These are phyloP conservation scores for Fusarium redolens DNA, from an alignment of 2,329 filamentous ascomycete genomes.

Conservation along the genomic window DNA sequence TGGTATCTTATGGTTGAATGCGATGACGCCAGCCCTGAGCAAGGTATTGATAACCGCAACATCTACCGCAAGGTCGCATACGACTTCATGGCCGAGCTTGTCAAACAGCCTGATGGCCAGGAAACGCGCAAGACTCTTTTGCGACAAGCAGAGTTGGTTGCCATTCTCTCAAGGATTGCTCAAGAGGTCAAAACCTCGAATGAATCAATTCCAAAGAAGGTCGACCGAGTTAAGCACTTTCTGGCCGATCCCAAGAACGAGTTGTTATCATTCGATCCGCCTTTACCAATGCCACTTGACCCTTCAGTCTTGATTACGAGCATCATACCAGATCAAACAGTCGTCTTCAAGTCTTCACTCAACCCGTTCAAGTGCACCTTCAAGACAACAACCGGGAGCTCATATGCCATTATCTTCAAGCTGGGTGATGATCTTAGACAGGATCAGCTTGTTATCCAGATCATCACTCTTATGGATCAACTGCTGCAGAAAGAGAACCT, in stretches of 20 bases:
- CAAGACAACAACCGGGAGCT: constrained; percentile 79
- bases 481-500: constrained; percentile 95
- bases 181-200: constrained; percentile 86
- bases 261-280: constrained; percentile 82
- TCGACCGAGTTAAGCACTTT: constrained; percentile 85
- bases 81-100: constrained; percentile 92
- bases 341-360: constrained; percentile 95
- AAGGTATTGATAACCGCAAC: constrained; percentile 79
- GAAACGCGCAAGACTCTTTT: constrained; percentile 81
- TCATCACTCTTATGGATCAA: constrained; percentile 98
- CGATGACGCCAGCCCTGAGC: constrained; percentile 82
- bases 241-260: constrained; percentile 92
- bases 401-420: constrained; percentile 96
- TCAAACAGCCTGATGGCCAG: constrained; percentile 74
- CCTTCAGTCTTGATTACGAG: constrained; percentile 83
- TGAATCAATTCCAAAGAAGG: constrained; percentile 82
- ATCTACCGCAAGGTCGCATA: constrained; percentile 95
- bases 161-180: constrained; percentile 87
- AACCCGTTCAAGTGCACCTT: constrained; percentile 93
- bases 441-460: constrained; percentile 95
- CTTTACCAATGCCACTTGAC: constrained; percentile 88
- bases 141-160: constrained; percentile 89
- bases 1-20: constrained; percentile 99
- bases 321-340: constrained; percentile 83
- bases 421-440: constrained; percentile 95